phyloP scores from a whole-genome alignment of 108 stramenopile species.

The Nitzschia putrida region DNA sequence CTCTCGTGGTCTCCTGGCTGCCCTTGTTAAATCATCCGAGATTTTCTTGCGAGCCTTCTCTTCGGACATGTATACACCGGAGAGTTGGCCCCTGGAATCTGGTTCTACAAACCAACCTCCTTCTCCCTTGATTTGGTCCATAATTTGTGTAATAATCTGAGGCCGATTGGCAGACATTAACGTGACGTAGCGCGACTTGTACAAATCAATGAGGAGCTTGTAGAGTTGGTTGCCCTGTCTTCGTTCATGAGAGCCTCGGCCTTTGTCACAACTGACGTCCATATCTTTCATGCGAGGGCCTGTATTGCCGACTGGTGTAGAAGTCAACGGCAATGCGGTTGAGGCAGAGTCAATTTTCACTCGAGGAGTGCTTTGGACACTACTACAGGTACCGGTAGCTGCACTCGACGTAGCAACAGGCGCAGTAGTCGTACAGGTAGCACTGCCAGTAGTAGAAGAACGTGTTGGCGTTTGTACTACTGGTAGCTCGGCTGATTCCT shows the following conservation, averaged over 20 bases:
- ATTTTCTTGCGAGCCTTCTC: not conserved
- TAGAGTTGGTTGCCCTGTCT: not conserved
- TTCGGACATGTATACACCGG: not conserved
- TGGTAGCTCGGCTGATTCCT: not conserved
- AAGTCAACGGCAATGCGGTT: not conserved
- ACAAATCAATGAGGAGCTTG: not conserved
- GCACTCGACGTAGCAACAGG: no score
- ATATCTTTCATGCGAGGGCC: not conserved
- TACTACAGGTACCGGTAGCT: no score
- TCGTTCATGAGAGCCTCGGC: slow-evolving; percentile 1
- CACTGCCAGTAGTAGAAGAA: not conserved
- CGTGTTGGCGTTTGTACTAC: not conserved
- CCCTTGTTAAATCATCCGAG: not conserved
- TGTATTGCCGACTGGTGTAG: not conserved
- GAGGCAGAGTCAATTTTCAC: not conserved
- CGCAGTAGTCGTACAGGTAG: not conserved
- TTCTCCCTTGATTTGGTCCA: not conserved
- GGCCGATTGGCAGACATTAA: not conserved
- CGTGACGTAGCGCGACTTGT: not conserved
- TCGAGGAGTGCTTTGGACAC: no score
- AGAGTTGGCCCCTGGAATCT: not conserved
- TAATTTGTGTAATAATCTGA: not conserved
- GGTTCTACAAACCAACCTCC: slow-evolving; percentile 15
- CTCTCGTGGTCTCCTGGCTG: not conserved
- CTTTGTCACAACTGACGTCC: not conserved